Conservation (phyloP, 1,284 basidiomycete genomes). For the Irpex rosettiformis region DNA sequence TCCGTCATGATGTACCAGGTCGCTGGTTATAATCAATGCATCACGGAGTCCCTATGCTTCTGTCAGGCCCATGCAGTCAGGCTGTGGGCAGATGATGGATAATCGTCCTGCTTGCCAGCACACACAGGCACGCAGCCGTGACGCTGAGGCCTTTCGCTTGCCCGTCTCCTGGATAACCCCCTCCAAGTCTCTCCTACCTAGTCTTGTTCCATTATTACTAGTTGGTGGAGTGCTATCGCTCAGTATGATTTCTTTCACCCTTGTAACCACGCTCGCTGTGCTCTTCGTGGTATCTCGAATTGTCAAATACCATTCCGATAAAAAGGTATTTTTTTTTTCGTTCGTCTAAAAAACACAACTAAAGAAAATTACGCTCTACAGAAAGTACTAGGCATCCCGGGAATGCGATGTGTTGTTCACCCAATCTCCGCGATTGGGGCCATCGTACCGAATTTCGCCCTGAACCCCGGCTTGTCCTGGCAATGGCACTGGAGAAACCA, state of each 20-base stretch:
- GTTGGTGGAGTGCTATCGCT: too few relatives aligned
- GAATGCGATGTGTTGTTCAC: constrained; percentile 1
- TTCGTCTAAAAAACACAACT: not conserved
- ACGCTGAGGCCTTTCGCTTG: too few relatives aligned
- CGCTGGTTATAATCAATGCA: too few relatives aligned
- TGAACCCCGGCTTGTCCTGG: constrained; percentile 9
- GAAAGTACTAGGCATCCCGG: not conserved
- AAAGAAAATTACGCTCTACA: not conserved
- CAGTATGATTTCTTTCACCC: not conserved
- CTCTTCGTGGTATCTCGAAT: not conserved
- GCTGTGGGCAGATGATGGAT: too few relatives aligned
- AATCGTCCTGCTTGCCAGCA: too few relatives aligned
- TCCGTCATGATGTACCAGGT: too few relatives aligned
- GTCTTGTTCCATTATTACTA: too few relatives aligned
- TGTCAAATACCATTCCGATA: not conserved
- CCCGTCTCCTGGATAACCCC: too few relatives aligned
- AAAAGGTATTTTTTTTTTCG: not conserved
- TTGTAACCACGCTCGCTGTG: not conserved
- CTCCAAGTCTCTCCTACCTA: too few relatives aligned
- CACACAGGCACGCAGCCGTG: too few relatives aligned
- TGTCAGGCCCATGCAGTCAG: too few relatives aligned
- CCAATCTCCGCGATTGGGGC: constrained; percentile 5
- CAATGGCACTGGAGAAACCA: constrained; percentile 7
- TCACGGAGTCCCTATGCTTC: too few relatives aligned
- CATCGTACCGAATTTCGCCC: not conserved